These are phyloP conservation scores for Trichoderma orchidacearum DNA, from an alignment of 495 filamentous ascomycete genomes.

Conservation along the genomic window DNA sequence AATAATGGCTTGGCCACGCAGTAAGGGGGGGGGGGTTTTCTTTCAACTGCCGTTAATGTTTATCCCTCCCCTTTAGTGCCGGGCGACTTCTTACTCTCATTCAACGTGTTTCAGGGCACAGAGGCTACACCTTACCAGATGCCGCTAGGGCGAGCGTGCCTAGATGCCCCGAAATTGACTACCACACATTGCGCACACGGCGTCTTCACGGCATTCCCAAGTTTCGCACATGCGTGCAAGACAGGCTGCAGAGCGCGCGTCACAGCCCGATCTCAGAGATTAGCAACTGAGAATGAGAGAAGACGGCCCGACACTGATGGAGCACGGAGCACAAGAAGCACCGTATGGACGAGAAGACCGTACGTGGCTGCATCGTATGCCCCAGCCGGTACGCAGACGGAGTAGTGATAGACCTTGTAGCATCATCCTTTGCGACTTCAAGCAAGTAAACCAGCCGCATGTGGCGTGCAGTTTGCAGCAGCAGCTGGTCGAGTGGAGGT, in stretches of 20 bases:
- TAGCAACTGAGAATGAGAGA: too few relatives aligned
- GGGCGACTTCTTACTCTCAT: not conserved
- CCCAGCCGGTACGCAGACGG: not conserved
- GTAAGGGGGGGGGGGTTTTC: not conserved
- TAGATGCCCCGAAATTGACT: not conserved
- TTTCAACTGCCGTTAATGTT: not conserved
- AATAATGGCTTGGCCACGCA: not conserved
- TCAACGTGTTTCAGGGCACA: not conserved
- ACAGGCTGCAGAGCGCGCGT: too few relatives aligned
- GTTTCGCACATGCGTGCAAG: not conserved
- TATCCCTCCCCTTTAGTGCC: not conserved
- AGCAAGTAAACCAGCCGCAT: too few relatives aligned
- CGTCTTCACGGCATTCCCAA: not conserved
- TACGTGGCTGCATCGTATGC: too few relatives aligned
- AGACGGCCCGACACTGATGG: too few relatives aligned
- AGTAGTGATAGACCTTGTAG: not conserved
- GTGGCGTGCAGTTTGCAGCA: not conserved
- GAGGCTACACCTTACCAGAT: not conserved
- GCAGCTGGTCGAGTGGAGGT: not conserved
- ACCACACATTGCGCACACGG: not conserved
- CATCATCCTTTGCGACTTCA: too few relatives aligned
- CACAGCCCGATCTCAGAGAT: too few relatives aligned
- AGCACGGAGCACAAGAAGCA: too few relatives aligned
- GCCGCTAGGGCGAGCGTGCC: not conserved
- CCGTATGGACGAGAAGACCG: too few relatives aligned